Base-by-base conservation (phyloP, 768 basidiomycete species). In the Amanita rubescens region DNA sequence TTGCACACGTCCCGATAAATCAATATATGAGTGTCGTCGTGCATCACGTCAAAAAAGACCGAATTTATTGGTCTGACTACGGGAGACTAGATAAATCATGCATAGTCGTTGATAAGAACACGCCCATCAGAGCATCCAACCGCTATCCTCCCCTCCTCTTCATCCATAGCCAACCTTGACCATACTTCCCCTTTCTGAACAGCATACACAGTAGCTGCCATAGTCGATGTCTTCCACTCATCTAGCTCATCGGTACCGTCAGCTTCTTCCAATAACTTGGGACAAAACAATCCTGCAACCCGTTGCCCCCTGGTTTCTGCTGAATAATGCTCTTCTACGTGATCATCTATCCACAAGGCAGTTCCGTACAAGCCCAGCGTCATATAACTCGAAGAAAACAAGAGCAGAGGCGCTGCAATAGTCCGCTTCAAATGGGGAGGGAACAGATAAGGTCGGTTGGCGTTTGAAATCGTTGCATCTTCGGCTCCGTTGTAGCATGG, bases 321-420 rank as follows among this genome's bases (percentile, higher is more conserved):
- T 1, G 67, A 67, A 54, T 70, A 67, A 61, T 75, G 73, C 33
- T 73, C 75, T 54, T 81, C 79, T 0, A 79, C 77, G 46, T 84
- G 79, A 45, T 71, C 80, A 58, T 88, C 86, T 32, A 85, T 67
- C 80, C 84, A 88, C 14, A 88, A 57, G 4, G 77, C 79, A 5
- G 81, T 85, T 3, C 85, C 85, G 58, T 78, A 75, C 3, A 65
- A 67, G 0, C 84, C 84, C 17, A 87, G 58, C 0, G 70, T 69
- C 67, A 82, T 73, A 45, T 81, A 72, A 25, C 78, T 77, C 20
- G 69, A 74, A 1, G 78, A 69, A 57, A 83, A 81, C 30, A 85
- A 63, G 12, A 81, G 77, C 12, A 85, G 66, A 3, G 85, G 82
- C 2, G 81, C 77, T 1, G 68, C 72, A 49, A 83, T 72, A 10